These are phyloP conservation scores for Leonotis leonurus DNA, from an alignment of 257 asterid species.

Conservation along the genomic window DNA sequence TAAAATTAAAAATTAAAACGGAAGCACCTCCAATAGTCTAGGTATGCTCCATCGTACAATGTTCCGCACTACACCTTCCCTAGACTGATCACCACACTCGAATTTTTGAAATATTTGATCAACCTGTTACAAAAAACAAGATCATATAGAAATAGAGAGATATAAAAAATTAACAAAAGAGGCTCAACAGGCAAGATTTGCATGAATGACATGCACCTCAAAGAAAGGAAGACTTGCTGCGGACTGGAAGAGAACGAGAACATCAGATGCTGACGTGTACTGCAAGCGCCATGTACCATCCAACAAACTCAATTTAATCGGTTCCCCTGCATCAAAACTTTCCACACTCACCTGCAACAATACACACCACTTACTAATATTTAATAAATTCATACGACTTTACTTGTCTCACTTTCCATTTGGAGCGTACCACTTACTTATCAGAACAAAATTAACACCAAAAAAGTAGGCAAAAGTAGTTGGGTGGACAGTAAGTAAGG, in stretches of 20 bases:
- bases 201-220: conserved; percentile 35
- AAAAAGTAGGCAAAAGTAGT: too few relatives aligned
- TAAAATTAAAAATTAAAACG: background rate
- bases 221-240: conserved; percentile 70
- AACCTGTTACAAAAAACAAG: conserved; percentile 29
- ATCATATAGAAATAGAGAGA: background rate
- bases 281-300: conserved; percentile 97
- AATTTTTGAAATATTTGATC: conserved; percentile 81
- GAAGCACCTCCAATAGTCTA: conserved; percentile 55
- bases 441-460: too few relatives aligned
- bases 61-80: conserved; percentile 58
- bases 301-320: conserved; percentile 44
- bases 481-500: too few relatives aligned
- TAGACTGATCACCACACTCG: conserved; percentile 49
- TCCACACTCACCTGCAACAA: conserved; percentile 53
- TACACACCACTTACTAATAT: too few relatives aligned
- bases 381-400: too few relatives aligned
- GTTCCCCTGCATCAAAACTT: conserved; percentile 52
- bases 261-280: conserved; percentile 86
- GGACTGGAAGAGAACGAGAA: conserved; percentile 66
- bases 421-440: too few relatives aligned
- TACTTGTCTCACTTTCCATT: too few relatives aligned
- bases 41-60: conserved; percentile 80
- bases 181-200: background rate
- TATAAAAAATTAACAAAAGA: background rate